phyloP scores from a whole-genome alignment of 23 red algal species.

The Gracilariopsis chorda region DNA sequence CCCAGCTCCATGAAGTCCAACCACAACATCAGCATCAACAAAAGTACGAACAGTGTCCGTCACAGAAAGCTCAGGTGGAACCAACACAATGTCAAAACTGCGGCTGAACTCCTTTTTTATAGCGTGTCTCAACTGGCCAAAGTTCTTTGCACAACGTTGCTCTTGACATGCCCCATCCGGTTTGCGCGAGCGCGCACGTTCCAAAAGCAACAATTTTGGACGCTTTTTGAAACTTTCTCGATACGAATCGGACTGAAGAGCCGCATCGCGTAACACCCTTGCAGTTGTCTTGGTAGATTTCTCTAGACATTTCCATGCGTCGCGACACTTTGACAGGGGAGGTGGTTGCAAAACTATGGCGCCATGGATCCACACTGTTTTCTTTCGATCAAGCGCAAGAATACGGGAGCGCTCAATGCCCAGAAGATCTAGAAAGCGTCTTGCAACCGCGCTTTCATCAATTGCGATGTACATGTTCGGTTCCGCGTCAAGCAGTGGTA shows the following conservation, averaged over 20 bases:
- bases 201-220: slow-evolving; percentile 17
- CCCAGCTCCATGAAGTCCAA: slow-evolving; percentile 68
- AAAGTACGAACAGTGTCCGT: slow-evolving; percentile 26
- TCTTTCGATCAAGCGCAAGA: neutral
- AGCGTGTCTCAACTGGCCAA: slow-evolving; percentile 16
- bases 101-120: slow-evolving; percentile 4
- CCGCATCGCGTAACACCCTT: neutral
- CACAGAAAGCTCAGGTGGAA: slow-evolving; percentile 4
- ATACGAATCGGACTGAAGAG: neutral
- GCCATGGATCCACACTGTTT: neutral
- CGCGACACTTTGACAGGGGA: neutral
- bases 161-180: slow-evolving; percentile 18
- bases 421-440: neutral
- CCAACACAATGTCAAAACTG: neutral
- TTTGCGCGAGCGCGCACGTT: slow-evolving; percentile 20
- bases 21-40: slow-evolving; percentile 27
- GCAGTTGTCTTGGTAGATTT: neutral
- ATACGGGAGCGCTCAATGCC: neutral
- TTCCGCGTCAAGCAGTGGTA: slow-evolving; percentile 12
- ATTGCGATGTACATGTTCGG: slow-evolving; percentile 36
- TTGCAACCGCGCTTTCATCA: slow-evolving; percentile 15
- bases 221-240: neutral
- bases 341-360: slow-evolving; percentile 7
- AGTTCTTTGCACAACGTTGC: slow-evolving; percentile 60
- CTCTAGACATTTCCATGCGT: neutral